Evolutionary conservation across 805 yeast species (phyloP).

Genomic region (Yarrowia yakushimensis): DNA sequence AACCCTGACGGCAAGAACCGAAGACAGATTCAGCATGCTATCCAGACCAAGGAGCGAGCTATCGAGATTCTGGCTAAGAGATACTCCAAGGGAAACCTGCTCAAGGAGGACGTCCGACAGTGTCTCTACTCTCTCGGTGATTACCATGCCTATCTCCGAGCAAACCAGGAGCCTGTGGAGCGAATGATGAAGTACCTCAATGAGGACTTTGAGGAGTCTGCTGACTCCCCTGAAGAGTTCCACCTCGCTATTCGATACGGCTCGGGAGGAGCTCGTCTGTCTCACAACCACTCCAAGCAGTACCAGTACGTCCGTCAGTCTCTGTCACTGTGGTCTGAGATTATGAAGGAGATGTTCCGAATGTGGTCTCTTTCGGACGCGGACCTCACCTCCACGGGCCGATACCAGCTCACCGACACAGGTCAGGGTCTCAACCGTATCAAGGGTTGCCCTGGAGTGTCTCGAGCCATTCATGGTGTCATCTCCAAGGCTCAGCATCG

Average conservation of each 20-base stretch:
- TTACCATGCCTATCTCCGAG: constrained; percentile 65
- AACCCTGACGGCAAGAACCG: constrained; percentile 57
- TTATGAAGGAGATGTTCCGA: constrained; percentile 73
- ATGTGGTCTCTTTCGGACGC: constrained; percentile 75
- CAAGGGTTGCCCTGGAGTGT: constrained; percentile 66
- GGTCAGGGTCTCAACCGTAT: constrained; percentile 81
- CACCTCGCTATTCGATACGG: constrained; percentile 66
- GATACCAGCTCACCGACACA: constrained; percentile 61
- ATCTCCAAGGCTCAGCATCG: constrained; percentile 60
- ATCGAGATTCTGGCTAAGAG: constrained; percentile 55
- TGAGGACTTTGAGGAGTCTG: constrained; percentile 44
- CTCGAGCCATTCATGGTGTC: constrained; percentile 67
- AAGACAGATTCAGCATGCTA: constrained; percentile 52
- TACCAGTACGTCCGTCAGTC: constrained; percentile 74
- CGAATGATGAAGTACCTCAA: constrained; percentile 56
- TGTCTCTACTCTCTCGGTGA: constrained; percentile 76
- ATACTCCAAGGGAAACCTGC: constrained; percentile 40
- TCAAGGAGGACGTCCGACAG: constrained; percentile 64
- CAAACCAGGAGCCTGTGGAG: constrained; percentile 64
- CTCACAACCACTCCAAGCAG: constrained; percentile 71
- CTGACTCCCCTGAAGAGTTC: constrained; percentile 36
- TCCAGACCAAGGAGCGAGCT: constrained; percentile 63
- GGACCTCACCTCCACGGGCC: constrained; percentile 53
- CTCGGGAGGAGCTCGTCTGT: constrained; percentile 62
- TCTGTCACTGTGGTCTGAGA: constrained; percentile 67